phyloP scores from a whole-genome alignment of 2,329 filamentous ascomycete species.

The Xylaria sp. region DNA sequence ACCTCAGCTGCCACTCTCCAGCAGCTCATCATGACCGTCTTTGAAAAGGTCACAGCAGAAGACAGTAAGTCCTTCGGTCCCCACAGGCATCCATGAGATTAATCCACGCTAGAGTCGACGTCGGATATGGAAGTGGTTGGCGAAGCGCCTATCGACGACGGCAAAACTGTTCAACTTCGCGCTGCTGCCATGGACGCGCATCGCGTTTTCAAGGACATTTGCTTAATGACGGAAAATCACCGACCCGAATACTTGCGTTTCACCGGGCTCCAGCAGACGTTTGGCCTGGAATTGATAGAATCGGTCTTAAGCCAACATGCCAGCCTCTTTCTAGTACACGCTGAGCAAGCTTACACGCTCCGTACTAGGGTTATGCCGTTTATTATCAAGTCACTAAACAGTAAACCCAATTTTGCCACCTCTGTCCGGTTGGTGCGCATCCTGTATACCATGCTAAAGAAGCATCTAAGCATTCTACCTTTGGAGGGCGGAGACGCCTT shows the following conservation, averaged over 20 bases:
- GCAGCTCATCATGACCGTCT: conserved; percentile 90
- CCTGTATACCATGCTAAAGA: conserved; percentile 80
- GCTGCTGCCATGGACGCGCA: conserved; percentile 87
- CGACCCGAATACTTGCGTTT: conserved; percentile 84
- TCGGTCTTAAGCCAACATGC: conserved; percentile 88
- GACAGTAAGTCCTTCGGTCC: conserved; percentile 69
- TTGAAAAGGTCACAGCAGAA: conserved; percentile 87
- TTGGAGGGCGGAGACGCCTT: conserved; percentile 86
- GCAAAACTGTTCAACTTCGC: conserved; percentile 69
- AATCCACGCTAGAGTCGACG: conserved; percentile 50
- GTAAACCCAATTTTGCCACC: conserved; percentile 80
- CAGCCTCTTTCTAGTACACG: conserved; percentile 79
- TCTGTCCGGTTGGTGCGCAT: conserved; percentile 86
- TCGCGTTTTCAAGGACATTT: conserved; percentile 88
- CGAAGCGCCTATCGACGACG: conserved; percentile 74
- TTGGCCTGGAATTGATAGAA: conserved; percentile 91
- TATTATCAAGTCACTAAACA: conserved; percentile 79
- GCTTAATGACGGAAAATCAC: conserved; percentile 85
- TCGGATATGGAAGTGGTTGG: conserved; percentile 68
- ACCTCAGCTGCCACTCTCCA: conserved; percentile 97
- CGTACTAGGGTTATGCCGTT: conserved; percentile 83
- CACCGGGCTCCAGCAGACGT: conserved; percentile 79
- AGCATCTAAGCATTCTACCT: conserved; percentile 78
- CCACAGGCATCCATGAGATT: not conserved
- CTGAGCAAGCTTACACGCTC: conserved; percentile 83